Percentiles rank a stretch among this genome's conserved stretches.
phyloP scores from a whole-genome alignment of 129 eudicot species.

The Flaveria robusta region DNA sequence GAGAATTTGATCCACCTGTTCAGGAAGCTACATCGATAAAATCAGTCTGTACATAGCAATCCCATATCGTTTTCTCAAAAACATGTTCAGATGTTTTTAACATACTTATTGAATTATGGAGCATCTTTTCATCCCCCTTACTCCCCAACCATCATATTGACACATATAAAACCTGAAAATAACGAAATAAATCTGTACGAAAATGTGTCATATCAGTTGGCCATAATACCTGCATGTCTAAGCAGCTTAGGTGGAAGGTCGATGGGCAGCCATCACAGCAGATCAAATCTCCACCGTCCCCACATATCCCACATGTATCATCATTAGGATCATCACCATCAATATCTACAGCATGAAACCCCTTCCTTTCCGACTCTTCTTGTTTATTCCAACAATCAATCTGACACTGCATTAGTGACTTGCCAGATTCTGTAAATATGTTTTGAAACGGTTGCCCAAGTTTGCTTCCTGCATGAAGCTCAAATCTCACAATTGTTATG shows the following conservation, averaged over 20 bases:
- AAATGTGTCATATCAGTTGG: constrained; percentile 3
- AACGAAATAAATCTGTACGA: neutral
- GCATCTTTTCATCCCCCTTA: constrained; percentile 4
- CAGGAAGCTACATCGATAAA: constrained; percentile 11
- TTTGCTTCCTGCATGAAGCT: constrained; percentile 93
- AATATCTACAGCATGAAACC: constrained; percentile 60
- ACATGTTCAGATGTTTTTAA: constrained; percentile 1
- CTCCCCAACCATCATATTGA: constrained; percentile 4
- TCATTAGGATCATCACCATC: constrained; percentile 90
- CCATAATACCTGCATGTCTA: constrained; percentile 64
- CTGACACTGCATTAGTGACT: constrained; percentile 70
- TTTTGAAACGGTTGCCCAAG: constrained; percentile 74
- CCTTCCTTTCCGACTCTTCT: constrained; percentile 55
- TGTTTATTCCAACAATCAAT: constrained; percentile 86
- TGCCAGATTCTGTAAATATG: constrained; percentile 60
- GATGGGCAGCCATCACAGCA: constrained; percentile 99
- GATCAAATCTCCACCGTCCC: constrained; percentile 93
- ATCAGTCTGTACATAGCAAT: constrained; percentile 14
- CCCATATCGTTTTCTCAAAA: neutral
- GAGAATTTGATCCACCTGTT: constrained; percentile 23
- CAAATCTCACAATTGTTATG: constrained; percentile 72
- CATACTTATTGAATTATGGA: neutral
- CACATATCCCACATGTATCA: constrained; percentile 88
- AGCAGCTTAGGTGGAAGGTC: constrained; percentile 88
- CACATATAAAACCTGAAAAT: neutral